A percentile compares a stretch with the other conserved stretches of the same genome.
Conservation (phyloP, 331 rosid species). For the Malus hybrid region DNA sequence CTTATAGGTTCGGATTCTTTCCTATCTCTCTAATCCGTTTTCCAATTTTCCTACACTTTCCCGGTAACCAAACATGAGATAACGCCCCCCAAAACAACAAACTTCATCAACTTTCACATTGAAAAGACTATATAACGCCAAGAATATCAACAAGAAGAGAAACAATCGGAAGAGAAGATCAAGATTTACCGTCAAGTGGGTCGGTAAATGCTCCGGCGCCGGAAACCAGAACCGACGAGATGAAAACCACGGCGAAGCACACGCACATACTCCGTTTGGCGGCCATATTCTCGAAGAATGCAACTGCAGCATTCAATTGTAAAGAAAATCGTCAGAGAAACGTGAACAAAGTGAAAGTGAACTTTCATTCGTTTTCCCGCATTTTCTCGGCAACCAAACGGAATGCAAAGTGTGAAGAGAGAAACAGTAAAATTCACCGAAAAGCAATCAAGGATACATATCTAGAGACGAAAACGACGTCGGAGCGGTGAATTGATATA, state of each 20-base stretch:
- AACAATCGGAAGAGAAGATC: not conserved
- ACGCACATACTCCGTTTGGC: slow-evolving; percentile 2
- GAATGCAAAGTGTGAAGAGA: not conserved
- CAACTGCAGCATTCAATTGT: not conserved
- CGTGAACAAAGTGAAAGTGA: not conserved
- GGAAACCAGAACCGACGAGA: slow-evolving; percentile 37
- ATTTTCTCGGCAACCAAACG: slow-evolving; percentile 28
- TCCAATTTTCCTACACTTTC: slow-evolving; percentile 4
- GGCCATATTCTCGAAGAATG: slow-evolving; percentile 34
- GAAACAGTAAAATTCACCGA: not conserved
- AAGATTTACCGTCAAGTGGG: slow-evolving; percentile 46
- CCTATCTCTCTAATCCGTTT: not conserved
- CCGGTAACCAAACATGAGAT: slow-evolving; percentile 4
- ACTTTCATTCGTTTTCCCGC: slow-evolving; percentile 7
- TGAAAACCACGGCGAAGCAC: slow-evolving; percentile 24
- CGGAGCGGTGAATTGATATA: not conserved
- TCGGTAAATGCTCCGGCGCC: slow-evolving; percentile 40
- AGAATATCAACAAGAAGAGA: not conserved
- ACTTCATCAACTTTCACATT: not conserved
- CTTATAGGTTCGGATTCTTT: not conserved
- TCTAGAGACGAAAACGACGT: not conserved
- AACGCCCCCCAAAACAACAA: not conserved
- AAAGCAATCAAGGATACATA: slow-evolving; percentile 1
- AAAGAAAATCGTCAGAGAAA: not conserved
- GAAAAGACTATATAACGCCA: not conserved